Base-by-base conservation (phyloP, 768 basidiomycete species). In the Suillus occidentalis region DNA sequence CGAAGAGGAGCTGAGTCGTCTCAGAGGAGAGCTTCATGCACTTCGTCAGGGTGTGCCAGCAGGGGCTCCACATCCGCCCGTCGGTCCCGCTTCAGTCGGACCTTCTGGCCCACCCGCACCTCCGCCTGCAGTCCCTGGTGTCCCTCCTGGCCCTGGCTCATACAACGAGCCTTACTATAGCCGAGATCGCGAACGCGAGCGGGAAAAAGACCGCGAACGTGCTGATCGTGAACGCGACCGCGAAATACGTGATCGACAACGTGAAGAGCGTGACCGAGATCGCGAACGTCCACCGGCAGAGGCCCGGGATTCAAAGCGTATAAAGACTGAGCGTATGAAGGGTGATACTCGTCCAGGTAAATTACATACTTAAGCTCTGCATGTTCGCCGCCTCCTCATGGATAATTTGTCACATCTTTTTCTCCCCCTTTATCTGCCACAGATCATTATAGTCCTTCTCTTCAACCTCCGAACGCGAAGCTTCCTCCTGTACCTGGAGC, bases 1-100 rank as follows among this genome's bases (percentile, higher is more conserved):
- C 71, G 95, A 97, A 72, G 89, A 92, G 2, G 95, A 97, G 69
- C 80, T 97, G 63, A 79, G 80, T 6, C 84, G 89, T 39, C 83
- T 94, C 14, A 84, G 94, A 31, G 79, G 84, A 4, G 91, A 94
- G 72, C 79, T 91, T 40, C 83, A 89, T 64, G 78, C 83, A 2
- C 72, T 81, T 28, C 83, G 87, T 10, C 80, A 80, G 65, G 77
- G 77, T 55, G 65, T 71, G 37, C 71, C 80, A 16, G 68, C 77
- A 62, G 72, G 73, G 61, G 76, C 74, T 14, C 72, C 82, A 50
- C 78, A 78, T 63, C 71, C 73, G 47, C 64, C 72, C 6, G 77
- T 75, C 36, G 78, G 73, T 45, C 77, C 74, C 37, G 75, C 75
- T 40, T 76, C 75, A 25, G 70, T 74, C 3, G 76, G 73, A 61